Evolutionary conservation across 768 basidiomycete species (phyloP).

Genomic region (Dacryopinax spathularia): DNA sequence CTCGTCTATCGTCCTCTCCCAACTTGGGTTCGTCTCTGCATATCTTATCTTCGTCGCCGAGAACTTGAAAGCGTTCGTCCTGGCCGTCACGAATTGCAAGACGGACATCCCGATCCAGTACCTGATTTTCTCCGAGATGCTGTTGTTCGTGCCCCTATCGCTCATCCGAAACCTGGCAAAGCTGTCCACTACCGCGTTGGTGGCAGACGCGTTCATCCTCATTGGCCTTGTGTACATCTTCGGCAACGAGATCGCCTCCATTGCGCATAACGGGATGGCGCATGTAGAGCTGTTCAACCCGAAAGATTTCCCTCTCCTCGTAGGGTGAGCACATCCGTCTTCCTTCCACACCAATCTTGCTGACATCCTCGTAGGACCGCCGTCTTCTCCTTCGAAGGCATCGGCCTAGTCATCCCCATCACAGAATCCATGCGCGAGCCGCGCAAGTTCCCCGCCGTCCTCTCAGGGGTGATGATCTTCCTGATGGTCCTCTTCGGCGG

Average conservation of each 20-base stretch:
- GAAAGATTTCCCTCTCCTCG: constrained; percentile 77
- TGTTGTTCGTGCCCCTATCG: constrained; percentile 79
- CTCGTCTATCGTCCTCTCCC: constrained; percentile 73
- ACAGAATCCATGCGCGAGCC: constrained; percentile 95
- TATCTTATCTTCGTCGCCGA: constrained; percentile 95
- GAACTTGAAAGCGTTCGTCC: constrained; percentile 77
- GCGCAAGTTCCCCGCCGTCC: constrained; percentile 72
- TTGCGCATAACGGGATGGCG: constrained; percentile 56
- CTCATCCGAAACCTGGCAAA: constrained; percentile 91
- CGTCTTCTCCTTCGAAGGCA: constrained; percentile 96
- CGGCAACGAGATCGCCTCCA: constrained; percentile 60
- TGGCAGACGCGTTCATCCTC: constrained; percentile 92
- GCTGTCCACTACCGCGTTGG: constrained; percentile 75
- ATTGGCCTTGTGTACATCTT: constrained; percentile 78
- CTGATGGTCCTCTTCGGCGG: constrained; percentile 74
- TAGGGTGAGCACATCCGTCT: constrained; percentile 48
- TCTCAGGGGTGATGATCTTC: constrained; percentile 86
- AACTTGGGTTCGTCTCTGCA: constrained; percentile 74
- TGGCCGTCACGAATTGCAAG: constrained; percentile 63
- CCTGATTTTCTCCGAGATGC: constrained; percentile 64
- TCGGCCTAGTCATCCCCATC: constrained; percentile 90
- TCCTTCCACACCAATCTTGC: not conserved
- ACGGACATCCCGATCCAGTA: constrained; percentile 53
- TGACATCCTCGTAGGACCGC: constrained; percentile 49
- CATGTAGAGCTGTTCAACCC: constrained; percentile 77